phyloP scores from a whole-genome alignment of 2,329 filamentous ascomycete species.

The Exutisphaerella laricina region DNA sequence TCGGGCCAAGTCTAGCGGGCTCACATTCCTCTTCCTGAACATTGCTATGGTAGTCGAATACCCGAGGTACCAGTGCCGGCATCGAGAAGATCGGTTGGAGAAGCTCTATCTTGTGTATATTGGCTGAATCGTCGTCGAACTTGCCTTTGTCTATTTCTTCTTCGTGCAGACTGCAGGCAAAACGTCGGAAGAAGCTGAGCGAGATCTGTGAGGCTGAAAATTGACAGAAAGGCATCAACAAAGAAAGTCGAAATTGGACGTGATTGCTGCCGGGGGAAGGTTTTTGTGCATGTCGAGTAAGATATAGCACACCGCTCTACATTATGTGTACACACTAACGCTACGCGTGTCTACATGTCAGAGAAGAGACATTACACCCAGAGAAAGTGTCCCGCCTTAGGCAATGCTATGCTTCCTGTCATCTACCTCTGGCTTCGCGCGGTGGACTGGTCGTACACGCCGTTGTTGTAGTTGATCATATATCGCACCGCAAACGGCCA shows the following conservation, averaged over 20 bases:
- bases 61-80: constrained; percentile 26
- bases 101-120: constrained; percentile 26
- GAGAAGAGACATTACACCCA: too few relatives aligned
- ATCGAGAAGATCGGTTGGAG: constrained; percentile 26
- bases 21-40: constrained; percentile 39
- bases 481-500: constrained; percentile 16
- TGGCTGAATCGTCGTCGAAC: constrained; percentile 31
- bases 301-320: too few relatives aligned
- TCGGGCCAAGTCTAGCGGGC: constrained; percentile 33
- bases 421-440: too few relatives aligned
- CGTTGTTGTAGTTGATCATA: constrained; percentile 12
- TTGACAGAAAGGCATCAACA: constrained; percentile 27
- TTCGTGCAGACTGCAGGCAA: constrained; percentile 37
- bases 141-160: constrained; percentile 30
- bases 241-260: constrained; percentile 26
- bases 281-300: constrained; percentile 19
- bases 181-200: constrained; percentile 31
- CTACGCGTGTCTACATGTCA: too few relatives aligned
- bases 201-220: constrained; percentile 24
- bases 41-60: constrained; percentile 41
- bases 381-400: too few relatives aligned
- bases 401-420: too few relatives aligned
- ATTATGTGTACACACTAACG: too few relatives aligned
- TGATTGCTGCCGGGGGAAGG: constrained; percentile 24
- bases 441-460: constrained; percentile 14